Evolutionary conservation across 108 stramenopile species (phyloP).

Genomic region (Skeletonema potamos): DNA sequence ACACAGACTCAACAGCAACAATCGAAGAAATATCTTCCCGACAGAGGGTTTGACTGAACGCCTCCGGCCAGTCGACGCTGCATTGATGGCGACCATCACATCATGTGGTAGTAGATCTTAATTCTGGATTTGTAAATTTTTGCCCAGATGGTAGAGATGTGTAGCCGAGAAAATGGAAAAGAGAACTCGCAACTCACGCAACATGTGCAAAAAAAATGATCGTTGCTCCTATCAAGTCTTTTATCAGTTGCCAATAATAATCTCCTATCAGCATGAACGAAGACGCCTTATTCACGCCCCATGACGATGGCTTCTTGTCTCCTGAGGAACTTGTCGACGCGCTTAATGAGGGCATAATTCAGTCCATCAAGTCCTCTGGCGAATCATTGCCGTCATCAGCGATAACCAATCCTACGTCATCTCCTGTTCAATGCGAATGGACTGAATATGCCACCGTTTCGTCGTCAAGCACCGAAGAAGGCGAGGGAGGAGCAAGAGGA

Average conservation of each 20-base stretch:
- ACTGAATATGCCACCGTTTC: conserved; percentile 29
- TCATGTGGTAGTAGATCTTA: no score
- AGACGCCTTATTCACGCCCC: background rate
- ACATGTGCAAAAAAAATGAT: no score
- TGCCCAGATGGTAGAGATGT: no score
- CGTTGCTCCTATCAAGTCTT: no score
- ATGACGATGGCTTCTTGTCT: background rate
- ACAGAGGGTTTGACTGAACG: background rate
- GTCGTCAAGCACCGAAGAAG: background rate
- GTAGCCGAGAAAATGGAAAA: no score
- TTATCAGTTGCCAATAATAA: background rate
- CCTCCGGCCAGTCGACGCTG: background rate
- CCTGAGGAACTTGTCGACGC: conserved; percentile 25
- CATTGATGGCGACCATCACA: background rate
- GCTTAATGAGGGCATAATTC: conserved; percentile 32
- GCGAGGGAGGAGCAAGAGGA: background rate
- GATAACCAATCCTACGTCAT: background rate
- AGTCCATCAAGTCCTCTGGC: conserved; percentile 33
- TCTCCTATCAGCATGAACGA: background rate
- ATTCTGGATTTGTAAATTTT: no score
- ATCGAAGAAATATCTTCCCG: background rate
- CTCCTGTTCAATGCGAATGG: conserved; percentile 37
- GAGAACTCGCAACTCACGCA: no score
- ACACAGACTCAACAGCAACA: background rate
- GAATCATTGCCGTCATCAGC: conserved; percentile 23